These are phyloP conservation scores for Kodamaea fukazawae DNA, from an alignment of 805 yeast species.

Conservation along the genomic window DNA sequence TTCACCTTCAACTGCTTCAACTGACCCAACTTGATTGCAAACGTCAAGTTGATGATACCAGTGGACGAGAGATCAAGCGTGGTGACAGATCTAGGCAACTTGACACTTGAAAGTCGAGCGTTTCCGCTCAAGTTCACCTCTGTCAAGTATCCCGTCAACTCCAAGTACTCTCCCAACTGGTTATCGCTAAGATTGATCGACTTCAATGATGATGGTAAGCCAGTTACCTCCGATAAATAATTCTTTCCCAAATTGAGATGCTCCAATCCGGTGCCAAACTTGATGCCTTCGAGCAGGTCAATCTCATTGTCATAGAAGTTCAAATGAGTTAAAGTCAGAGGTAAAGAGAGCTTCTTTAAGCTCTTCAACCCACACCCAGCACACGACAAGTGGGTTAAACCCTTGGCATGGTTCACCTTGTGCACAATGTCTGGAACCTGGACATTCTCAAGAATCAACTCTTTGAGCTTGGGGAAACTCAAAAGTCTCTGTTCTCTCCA, in stretches of 20 bases:
- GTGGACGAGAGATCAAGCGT: constrained; percentile 2
- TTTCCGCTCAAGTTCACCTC: not conserved
- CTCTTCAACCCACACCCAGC: constrained; percentile 8
- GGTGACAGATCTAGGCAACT: not conserved
- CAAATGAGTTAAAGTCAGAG: constrained; percentile 2
- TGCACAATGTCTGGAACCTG: constrained; percentile 7
- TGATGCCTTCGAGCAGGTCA: not conserved
- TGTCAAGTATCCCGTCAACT: constrained; percentile 1
- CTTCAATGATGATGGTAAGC: constrained; percentile 2
- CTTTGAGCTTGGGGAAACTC: constrained; percentile 9
- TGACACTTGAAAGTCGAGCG: not conserved
- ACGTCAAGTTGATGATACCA: constrained; percentile 1
- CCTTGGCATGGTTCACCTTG: constrained; percentile 6
- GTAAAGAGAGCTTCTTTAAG: constrained; percentile 4
- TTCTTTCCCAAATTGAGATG: constrained; percentile 1
- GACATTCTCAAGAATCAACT: constrained; percentile 9
- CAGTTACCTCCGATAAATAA: not conserved
- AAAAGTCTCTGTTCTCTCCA: constrained; percentile 10
- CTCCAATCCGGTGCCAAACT: not conserved
- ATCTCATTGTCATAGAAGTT: constrained; percentile 8
- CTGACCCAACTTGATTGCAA: not conserved
- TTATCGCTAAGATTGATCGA: constrained; percentile 2
- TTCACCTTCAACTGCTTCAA: not conserved
- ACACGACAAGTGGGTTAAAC: constrained; percentile 3
- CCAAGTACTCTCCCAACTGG: constrained; percentile 1